phyloP scores from a whole-genome alignment of 2,329 filamentous ascomycete genomes.

The Parafenestella ontariensis region DNA sequence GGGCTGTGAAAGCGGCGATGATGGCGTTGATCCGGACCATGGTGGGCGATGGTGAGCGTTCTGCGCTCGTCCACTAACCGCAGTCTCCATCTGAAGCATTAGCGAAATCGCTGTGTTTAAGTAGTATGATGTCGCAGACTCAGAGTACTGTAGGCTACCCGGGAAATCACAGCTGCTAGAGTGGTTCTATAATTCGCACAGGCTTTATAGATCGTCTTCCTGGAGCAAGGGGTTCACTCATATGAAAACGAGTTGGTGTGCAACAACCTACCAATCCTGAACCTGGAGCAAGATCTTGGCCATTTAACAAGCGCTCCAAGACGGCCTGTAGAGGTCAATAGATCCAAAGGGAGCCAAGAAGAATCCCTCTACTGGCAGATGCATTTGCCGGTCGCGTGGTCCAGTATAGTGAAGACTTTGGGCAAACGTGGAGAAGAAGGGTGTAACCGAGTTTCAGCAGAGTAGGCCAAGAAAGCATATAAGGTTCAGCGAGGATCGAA shows the following conservation, averaged over 20 bases:
- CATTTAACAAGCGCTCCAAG: background rate
- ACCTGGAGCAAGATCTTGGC: background rate
- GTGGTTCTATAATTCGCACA: background rate
- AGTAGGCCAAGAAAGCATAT: constrained; percentile 5
- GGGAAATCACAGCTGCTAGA: background rate
- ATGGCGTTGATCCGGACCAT: constrained; percentile 5
- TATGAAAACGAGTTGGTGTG: background rate
- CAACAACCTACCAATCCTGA: background rate
- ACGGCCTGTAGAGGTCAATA: background rate
- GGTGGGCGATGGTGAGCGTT: background rate
- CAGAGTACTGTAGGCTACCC: background rate
- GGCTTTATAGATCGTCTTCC: background rate
- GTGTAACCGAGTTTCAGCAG: background rate
- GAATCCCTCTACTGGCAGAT: background rate
- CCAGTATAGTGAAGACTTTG: background rate
- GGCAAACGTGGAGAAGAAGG: background rate
- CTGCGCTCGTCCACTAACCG: background rate
- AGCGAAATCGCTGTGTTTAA: background rate
- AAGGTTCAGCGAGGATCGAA: background rate
- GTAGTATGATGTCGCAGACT: background rate
- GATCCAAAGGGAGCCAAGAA: no score
- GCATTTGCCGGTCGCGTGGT: background rate
- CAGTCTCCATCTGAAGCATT: background rate
- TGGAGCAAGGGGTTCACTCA: background rate
- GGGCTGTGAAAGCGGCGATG: constrained; percentile 2